phyloP scores from a whole-genome alignment of 2,329 filamentous ascomycete genomes.

The Alternaria viburni region DNA sequence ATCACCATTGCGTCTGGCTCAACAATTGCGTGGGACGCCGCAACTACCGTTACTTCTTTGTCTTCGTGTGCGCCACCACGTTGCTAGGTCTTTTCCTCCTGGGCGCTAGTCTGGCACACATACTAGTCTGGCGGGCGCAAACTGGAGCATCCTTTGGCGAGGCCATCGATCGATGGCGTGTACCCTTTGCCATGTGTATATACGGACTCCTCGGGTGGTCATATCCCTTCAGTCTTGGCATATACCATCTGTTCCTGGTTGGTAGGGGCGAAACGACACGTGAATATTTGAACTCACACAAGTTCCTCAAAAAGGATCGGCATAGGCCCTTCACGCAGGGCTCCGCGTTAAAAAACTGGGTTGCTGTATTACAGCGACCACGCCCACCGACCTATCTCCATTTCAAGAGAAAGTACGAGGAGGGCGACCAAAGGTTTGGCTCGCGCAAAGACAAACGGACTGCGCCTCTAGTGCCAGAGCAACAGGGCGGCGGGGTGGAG shows the following conservation, averaged over 20 bases:
- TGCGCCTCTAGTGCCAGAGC: constrained; percentile 56
- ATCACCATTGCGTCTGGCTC: constrained; percentile 98
- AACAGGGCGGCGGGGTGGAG: constrained; percentile 68
- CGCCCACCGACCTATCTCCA: constrained; percentile 86
- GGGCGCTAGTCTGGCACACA: constrained; percentile 78
- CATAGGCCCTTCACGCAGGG: constrained; percentile 89
- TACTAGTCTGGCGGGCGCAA: constrained; percentile 72
- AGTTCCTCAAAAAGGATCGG: constrained; percentile 89
- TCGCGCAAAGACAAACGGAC: constrained; percentile 60
- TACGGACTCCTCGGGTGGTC: constrained; percentile 76
- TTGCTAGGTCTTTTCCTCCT: constrained; percentile 78
- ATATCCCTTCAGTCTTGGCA: constrained; percentile 83
- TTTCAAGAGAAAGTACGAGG: constrained; percentile 78
- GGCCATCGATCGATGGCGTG: constrained; percentile 73
- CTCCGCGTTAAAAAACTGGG: constrained; percentile 76
- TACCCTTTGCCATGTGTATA: constrained; percentile 87
- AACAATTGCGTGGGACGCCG: constrained; percentile 97
- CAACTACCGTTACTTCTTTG: constrained; percentile 98
- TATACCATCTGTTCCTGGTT: constrained; percentile 91
- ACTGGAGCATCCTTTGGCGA: constrained; percentile 70
- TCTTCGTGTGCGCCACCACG: constrained; percentile 82
- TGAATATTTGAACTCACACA: constrained; percentile 95
- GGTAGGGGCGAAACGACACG: constrained; percentile 91
- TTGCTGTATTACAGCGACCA: constrained; percentile 80
- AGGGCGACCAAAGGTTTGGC: constrained; percentile 86